phyloP scores from a whole-genome alignment of 2,329 filamentous ascomycete species.

The Drechslerella stenobrocha region DNA sequence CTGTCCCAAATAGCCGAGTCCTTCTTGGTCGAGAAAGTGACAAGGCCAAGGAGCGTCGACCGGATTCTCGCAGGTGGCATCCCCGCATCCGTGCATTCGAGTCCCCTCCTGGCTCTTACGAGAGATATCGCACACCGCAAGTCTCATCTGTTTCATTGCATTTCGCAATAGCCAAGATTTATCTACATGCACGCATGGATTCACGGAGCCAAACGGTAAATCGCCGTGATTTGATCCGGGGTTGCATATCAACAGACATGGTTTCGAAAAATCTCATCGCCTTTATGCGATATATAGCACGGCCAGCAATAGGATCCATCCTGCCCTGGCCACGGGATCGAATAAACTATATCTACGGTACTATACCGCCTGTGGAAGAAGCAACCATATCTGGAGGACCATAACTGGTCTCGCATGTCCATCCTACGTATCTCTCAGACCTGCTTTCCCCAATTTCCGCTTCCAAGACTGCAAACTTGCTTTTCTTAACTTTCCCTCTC shows the following conservation, averaged over 20 bases:
- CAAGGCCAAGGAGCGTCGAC: constrained; percentile 13
- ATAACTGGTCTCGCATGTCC: neutral
- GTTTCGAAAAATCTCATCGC: constrained; percentile 25
- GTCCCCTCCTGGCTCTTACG: constrained; percentile 9
- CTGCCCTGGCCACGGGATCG: constrained; percentile 9
- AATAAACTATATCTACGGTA: constrained; percentile 12
- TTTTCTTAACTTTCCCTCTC: constrained; percentile 27
- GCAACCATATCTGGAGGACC: constrained; percentile 25
- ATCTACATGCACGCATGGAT: constrained; percentile 2
- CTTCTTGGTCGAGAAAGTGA: constrained; percentile 30
- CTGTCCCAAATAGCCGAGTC: constrained; percentile 46
- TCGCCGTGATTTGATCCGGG: constrained; percentile 17
- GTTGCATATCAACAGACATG: constrained; percentile 23
- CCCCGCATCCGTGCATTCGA: constrained; percentile 26
- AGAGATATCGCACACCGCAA: constrained; percentile 20
- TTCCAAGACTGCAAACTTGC: neutral
- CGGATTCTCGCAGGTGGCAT: constrained; percentile 21
- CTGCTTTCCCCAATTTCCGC: constrained; percentile 8
- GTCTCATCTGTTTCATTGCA: neutral
- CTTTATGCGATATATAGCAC: constrained; percentile 12
- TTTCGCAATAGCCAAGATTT: constrained; percentile 26
- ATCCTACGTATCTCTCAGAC: constrained; percentile 24
- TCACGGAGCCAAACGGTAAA: constrained; percentile 27
- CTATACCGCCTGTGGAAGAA: constrained; percentile 19
- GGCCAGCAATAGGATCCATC: constrained; percentile 11